These are phyloP conservation scores for Pluteus cervinus DNA, from an alignment of 768 basidiomycete genomes.

Conservation along the genomic window DNA sequence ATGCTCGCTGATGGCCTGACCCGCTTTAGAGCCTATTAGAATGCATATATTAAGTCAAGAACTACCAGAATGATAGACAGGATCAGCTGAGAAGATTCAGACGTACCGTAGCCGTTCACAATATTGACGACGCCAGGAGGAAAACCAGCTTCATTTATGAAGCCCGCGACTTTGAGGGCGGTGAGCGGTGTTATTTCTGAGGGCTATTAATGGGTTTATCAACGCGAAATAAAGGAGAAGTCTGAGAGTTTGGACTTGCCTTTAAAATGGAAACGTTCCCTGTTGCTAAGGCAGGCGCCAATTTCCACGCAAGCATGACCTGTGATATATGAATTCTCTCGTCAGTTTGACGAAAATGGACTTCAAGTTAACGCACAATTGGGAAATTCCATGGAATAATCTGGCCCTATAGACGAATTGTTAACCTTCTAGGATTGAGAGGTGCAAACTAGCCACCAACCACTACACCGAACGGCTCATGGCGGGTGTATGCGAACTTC, in stretches of 20 bases:
- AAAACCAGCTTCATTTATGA: slow-evolving; percentile 67
- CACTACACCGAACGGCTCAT: slow-evolving; percentile 21
- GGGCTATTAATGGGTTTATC: slow-evolving; percentile 29
- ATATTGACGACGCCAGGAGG: slow-evolving; percentile 74
- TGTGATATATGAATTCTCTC: neutral
- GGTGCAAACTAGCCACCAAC: slow-evolving; percentile 3
- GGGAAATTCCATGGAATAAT: slow-evolving; percentile 7
- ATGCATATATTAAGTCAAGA: too few relatives aligned
- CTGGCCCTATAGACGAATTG: slow-evolving; percentile 1
- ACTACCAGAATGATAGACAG: neutral
- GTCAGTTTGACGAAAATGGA: too few relatives aligned
- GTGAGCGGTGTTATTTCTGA: slow-evolving; percentile 72
- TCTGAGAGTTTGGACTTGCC: slow-evolving; percentile 15
- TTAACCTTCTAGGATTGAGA: neutral
- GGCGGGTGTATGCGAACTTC: slow-evolving; percentile 22
- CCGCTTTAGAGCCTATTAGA: too few relatives aligned
- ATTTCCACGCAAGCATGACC: slow-evolving; percentile 59
- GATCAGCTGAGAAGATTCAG: too few relatives aligned
- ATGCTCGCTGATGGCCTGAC: slow-evolving; percentile 62
- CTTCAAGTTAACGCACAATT: slow-evolving; percentile 1
- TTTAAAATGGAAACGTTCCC: slow-evolving; percentile 74
- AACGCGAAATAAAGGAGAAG: neutral
- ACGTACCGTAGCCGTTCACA: slow-evolving; percentile 54
- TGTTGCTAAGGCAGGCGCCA: slow-evolving; percentile 70
- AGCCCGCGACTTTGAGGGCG: slow-evolving; percentile 42